phyloP scores from a whole-genome alignment of 202 grass and related monocot genomes.

The Zizania palustris region DNA sequence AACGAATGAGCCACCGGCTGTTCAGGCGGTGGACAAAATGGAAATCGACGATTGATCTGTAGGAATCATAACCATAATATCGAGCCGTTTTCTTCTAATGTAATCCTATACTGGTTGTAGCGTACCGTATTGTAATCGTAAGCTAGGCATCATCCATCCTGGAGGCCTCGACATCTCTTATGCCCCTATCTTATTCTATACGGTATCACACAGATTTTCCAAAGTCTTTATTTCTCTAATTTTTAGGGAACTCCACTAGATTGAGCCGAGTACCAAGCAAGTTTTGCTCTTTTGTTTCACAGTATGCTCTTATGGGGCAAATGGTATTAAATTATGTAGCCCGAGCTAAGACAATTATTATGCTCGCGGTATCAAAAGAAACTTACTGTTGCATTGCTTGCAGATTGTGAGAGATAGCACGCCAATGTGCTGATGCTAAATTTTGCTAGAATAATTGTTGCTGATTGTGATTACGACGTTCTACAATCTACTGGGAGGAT shows the following conservation, averaged over 20 bases:
- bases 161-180: slow-evolving; percentile 1
- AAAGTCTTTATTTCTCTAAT: too few relatives aligned
- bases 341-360: too few relatives aligned
- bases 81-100: neutral
- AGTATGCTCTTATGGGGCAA: too few relatives aligned
- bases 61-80: neutral
- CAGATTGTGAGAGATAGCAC: too few relatives aligned
- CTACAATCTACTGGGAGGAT: too few relatives aligned
- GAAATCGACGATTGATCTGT: slow-evolving; percentile 41
- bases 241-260: too few relatives aligned
- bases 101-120: slow-evolving; percentile 11
- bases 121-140: neutral
- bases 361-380: neutral
- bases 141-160: slow-evolving; percentile 8
- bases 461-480: neutral
- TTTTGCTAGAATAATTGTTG: neutral
- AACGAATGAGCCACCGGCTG: neutral
- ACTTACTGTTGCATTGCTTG: neutral
- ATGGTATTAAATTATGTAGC: too few relatives aligned
- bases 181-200: too few relatives aligned
- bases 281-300: too few relatives aligned
- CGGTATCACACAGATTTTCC: too few relatives aligned
- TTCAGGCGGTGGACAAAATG: slow-evolving; percentile 30
- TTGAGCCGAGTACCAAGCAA: too few relatives aligned
- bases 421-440: neutral